Conservation (phyloP, 371 early-diverging fungal genomes). For the Vittaforma corneae region DNA sequence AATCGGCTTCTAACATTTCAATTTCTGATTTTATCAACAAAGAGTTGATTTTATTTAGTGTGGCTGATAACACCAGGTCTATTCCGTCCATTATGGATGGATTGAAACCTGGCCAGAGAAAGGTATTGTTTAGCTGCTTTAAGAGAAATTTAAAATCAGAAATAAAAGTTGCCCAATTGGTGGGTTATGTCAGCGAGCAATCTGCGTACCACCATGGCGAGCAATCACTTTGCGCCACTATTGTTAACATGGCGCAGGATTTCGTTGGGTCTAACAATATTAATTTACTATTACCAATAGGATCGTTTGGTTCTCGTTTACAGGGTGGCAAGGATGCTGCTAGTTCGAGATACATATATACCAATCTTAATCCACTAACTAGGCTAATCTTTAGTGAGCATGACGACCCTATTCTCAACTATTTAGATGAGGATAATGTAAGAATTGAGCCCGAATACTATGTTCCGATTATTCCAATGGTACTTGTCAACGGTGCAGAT, state of each 20-base stretch:
- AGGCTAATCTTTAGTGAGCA: constrained; percentile 70
- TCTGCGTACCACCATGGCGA: constrained; percentile 97
- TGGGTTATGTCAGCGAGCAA: constrained; percentile 81
- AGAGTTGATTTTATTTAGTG: constrained; percentile 87
- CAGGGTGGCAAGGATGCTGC: constrained; percentile 94
- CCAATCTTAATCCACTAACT: constrained; percentile 68
- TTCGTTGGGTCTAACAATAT: constrained; percentile 92
- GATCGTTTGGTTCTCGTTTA: constrained; percentile 90
- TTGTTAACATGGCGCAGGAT: constrained; percentile 88
- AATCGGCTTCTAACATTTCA: constrained; percentile 65
- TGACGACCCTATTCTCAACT: constrained; percentile 77
- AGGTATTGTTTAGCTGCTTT: constrained; percentile 82
- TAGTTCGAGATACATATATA: constrained; percentile 88
- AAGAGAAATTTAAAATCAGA: constrained; percentile 71
- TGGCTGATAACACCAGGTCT: constrained; percentile 89
- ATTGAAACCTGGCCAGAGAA: constrained; percentile 94
- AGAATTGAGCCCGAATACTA: constrained; percentile 90
- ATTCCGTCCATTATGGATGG: constrained; percentile 96
- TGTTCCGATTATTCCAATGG: constrained; percentile 87
- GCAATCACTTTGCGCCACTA: constrained; percentile 70
- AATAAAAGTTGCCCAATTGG: constrained; percentile 87
- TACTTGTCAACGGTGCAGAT: constrained; percentile 86
- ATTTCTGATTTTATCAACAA: constrained; percentile 88
- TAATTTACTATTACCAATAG: constrained; percentile 74
- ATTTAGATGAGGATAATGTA: constrained; percentile 82